Base-by-base conservation (phyloP, 2,329 filamentous ascomycete species). In the Ceratocystis diversiconidia region DNA sequence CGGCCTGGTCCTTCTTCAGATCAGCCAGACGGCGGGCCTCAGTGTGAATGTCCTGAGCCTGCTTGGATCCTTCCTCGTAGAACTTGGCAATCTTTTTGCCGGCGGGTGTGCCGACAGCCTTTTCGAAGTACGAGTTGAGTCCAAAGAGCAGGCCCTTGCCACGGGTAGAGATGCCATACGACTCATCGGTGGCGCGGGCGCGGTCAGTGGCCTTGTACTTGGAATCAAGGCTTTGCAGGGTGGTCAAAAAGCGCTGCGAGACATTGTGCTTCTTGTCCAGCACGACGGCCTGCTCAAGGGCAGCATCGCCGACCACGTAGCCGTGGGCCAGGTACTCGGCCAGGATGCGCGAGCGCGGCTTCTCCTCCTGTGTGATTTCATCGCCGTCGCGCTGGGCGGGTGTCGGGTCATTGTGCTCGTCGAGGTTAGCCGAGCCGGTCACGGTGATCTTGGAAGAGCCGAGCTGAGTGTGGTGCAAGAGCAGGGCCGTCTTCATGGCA, bases 251-350 rank as follows among this genome's bases (percentile, higher is more conserved):
- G 71, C 86, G 85, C 72, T 75, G 80, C 67, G 88, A 89, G 72
- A 97, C 86, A 70, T 90, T 90, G 77, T 97, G 92, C 78, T 92
- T 88, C 74, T 88, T 80, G 79, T 99, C 94, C 63, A 97, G 85
- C 36, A 89, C 84, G 72, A 99, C 89, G 69, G 90, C 92, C 69
- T 83, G 83, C 78, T 94, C 83, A 71, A 96, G 86, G 62, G 89
- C 89, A 32, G 76, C 79, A 66, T 86, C 84, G 36, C 83, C 91
- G 69, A 97, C 81, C 48, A 86, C 83, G 78, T 99, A 99, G 71
- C 94, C 94, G 72, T 96, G 90, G 10, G 94, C 92, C 43, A 99
- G 87, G 76, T 97, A 96, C 79, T 99, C 94, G 70, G 94, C 94
- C 62, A 96, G 77, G 75, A 99, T 96, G 72, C 94, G 90, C 50